Evolutionary conservation across 1,284 basidiomycete species (phyloP), one percentile per base, ranked within the genome.

Genomic region (Sphaerobolus stellatus): DNA sequence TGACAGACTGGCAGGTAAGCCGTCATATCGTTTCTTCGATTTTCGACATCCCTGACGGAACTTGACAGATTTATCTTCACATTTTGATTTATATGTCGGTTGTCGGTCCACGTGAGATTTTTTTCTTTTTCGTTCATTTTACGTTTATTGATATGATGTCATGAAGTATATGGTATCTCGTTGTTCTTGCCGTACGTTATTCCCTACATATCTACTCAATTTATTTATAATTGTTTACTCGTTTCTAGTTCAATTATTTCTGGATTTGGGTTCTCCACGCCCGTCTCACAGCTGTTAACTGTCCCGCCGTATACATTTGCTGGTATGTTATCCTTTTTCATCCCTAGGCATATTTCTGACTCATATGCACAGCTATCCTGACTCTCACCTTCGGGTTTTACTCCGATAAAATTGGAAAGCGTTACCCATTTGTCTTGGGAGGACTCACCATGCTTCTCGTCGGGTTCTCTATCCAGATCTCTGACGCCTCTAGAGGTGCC

Each of bases 391-490:
- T 79, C 58, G 83, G 80, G 0, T 66, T 80, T 58, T 82, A 71
- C 63, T 86, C 86, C 18, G 87, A 90, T 64, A 76, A 74, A 56
- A 61, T 77, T 41, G 71, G 75, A 60, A 75, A 76, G 56, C 82
- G 87, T 7, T 83, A 74, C 20, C 79, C 79, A 0, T 88, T 87
- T 70, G 76, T 89, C 54, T 64, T 82, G 31, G 69, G 74, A 0
- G 81, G 83, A 0, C 78, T 82, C 9, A 20, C 70, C 1, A 74
- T 83, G 61, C 77, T 75, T 56, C 64, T 83, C 20, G 71, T 84
- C 30, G 88, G 88, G 0, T 86, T 84, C 62, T 64, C 74, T 0
- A 88, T 90, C 70, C 84, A 88, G 61, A 81, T 87, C 48, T 76
- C 80, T 9, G 66, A 73, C 33, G 79, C 70, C 0, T 56, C 74